A percentile compares a stretch with the other conserved stretches of the same genome.
phyloP scores from a whole-genome alignment of 31 red algal species.

The Odonthalia washingtoniensis region DNA sequence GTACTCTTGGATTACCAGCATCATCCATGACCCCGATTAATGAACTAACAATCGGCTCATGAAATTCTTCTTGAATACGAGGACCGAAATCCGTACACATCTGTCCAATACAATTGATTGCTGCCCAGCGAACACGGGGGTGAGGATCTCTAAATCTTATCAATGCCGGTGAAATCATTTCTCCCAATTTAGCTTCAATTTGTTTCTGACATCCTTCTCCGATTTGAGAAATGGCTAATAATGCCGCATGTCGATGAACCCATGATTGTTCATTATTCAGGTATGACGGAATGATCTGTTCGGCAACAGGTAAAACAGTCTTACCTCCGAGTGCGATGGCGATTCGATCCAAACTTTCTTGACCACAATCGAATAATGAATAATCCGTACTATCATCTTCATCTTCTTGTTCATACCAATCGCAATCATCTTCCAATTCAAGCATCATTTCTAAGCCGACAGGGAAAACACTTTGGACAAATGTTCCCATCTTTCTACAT shows the following conservation, averaged over 20 bases:
- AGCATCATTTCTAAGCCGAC: conserved; percentile 97
- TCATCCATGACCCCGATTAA: conserved; percentile 96
- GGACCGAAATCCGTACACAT: conserved; percentile 99
- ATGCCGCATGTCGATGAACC: conserved; percentile 92
- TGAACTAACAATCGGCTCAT: conserved; percentile 74
- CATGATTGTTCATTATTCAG: conserved; percentile 76
- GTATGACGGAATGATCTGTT: conserved; percentile 77
- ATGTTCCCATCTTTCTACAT: conserved; percentile 83
- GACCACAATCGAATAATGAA: conserved; percentile 88
- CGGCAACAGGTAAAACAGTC: conserved; percentile 88
- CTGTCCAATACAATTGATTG: conserved; percentile 99
- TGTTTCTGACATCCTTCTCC: conserved; percentile 98
- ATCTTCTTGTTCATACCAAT: conserved; percentile 95
- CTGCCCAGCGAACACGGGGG: conserved; percentile 98
- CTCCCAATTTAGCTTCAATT: conserved; percentile 87
- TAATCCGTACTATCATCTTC: conserved; percentile 89
- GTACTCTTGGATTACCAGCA: conserved; percentile 87
- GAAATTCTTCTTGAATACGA: conserved; percentile 88
- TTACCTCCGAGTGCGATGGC: conserved; percentile 98
- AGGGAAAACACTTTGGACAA: conserved; percentile 80
- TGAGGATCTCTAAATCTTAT: conserved; percentile 85
- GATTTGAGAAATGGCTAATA: conserved; percentile 96
- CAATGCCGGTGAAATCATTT: conserved; percentile 83
- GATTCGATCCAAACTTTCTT: conserved; percentile 94
- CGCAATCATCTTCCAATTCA: conserved; percentile 91